Evolutionary conservation across 306 rosid species (phyloP).

Genomic region (Citrullus colocynthis): DNA sequence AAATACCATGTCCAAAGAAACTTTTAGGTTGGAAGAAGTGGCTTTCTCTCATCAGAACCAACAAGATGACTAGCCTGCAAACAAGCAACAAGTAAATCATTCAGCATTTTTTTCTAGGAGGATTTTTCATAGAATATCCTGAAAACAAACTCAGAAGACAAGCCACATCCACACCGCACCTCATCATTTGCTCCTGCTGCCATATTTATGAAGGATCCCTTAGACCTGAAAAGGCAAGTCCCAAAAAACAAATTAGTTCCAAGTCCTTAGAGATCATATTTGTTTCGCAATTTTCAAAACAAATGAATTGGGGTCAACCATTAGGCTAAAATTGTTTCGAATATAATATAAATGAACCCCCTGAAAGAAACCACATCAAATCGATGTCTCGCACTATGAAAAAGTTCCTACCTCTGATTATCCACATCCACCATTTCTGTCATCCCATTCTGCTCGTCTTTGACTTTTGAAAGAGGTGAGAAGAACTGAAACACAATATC

Average conservation of each 20-base stretch:
- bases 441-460: conserved; percentile 66
- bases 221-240: conserved; percentile 44
- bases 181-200: conserved; percentile 98
- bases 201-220: conserved; percentile 71
- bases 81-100: conserved; percentile 16
- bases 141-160: conserved; percentile 6
- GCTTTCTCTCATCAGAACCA: conserved; percentile 72
- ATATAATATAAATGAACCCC: neutral
- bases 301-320: neutral
- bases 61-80: conserved; percentile 67
- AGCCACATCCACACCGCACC: conserved; percentile 44
- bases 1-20: conserved; percentile 11
- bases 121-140: neutral
- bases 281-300: neutral
- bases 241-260: neutral
- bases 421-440: conserved; percentile 57
- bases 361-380: neutral
- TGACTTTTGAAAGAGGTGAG: conserved; percentile 73
- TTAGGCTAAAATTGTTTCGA: neutral
- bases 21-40: conserved; percentile 75
- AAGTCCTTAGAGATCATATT: neutral
- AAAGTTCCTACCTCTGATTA: conserved; percentile 46
- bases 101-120: neutral
- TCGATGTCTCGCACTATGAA: neutral
- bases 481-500: conserved; percentile 50